Evolutionary conservation across 345 rosid species (phyloP).

Genomic region (Citrus mangshanensis): DNA sequence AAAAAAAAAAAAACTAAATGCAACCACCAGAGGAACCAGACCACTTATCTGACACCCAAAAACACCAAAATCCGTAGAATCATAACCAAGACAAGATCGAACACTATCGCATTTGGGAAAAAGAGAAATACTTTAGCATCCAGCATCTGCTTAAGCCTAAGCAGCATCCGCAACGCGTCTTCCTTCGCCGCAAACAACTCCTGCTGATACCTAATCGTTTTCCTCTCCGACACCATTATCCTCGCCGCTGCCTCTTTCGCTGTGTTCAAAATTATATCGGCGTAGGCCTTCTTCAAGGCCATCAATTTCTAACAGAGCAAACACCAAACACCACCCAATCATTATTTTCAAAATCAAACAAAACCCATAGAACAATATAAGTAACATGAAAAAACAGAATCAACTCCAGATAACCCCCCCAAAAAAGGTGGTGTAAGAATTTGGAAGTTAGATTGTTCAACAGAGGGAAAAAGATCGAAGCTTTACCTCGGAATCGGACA

Average conservation of each 20-base stretch:
- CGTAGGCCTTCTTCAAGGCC: conserved; percentile 93
- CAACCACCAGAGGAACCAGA: not conserved
- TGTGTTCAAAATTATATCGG: conserved; percentile 80
- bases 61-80: not conserved
- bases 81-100: conserved; percentile 7
- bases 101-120: not conserved
- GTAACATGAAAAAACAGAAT: conserved; percentile 26
- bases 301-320: conserved; percentile 50
- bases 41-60: not conserved
- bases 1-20: not conserved
- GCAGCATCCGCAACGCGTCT: conserved; percentile 69
- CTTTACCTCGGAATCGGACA: conserved; percentile 24
- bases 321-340: conserved; percentile 7
- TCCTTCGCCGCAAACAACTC: conserved; percentile 71
- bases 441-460: not conserved
- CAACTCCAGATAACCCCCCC: not conserved
- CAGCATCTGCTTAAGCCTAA: conserved; percentile 77
- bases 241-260: conserved; percentile 94
- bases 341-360: conserved; percentile 13
- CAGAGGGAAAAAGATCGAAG: not conserved
- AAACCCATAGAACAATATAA: conserved; percentile 20
- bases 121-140: conserved; percentile 64
- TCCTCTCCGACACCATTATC: conserved; percentile 79
- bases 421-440: conserved; percentile 18
- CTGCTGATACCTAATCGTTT: conserved; percentile 55